Base-by-base conservation (phyloP, 306 rosid genomes). In the Pyrus betulifolia region DNA sequence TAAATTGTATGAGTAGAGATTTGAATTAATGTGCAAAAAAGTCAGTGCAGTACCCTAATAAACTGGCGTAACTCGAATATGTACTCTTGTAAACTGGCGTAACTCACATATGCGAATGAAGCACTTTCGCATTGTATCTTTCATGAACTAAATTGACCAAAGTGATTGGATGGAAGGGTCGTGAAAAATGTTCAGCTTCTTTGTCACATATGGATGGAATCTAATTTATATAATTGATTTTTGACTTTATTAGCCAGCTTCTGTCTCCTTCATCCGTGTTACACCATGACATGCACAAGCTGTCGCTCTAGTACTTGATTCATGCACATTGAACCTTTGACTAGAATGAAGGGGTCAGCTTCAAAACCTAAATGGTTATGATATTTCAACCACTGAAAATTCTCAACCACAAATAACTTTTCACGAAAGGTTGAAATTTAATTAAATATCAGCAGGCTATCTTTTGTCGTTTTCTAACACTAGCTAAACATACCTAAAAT, bases 31-130 rank as follows among this genome's bases (percentile, higher is more conserved):
- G 54, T 49, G 7, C 54, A 49, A 49, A 1, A 17, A 49, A 17
- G 3, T 3, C 2, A 49, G 3, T 8, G 4, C 0, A 0, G 0
- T 4, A 4, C 2, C 2, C 7, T 2, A 4, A 0, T 15, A 14
- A 49, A 14, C 8, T 49, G 54, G 1, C 52, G 1, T 30, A 30
- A 30, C 33, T 30, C 33, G 33, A 0, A 30, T 30, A 30, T 30
- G 6, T 4, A 4, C 0, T 0, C 3, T 2, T 1, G 0, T 15
- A 14, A 49, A 49, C 8, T 14, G 54, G 3, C 54, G 1, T 49
- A 49, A 49, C 17, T 2, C 17, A 14, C 54, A 0, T 49, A 2
- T 1, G 54, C 54, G 0, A 17, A 57, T 57, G 75, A 22, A 55
- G 27, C 10, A 4, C 30, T 8, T 40, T 76, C 33, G 21, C 60